These are phyloP conservation scores for Begonia masoniana DNA, from an alignment of 306 rosid species.

Conservation along the genomic window DNA sequence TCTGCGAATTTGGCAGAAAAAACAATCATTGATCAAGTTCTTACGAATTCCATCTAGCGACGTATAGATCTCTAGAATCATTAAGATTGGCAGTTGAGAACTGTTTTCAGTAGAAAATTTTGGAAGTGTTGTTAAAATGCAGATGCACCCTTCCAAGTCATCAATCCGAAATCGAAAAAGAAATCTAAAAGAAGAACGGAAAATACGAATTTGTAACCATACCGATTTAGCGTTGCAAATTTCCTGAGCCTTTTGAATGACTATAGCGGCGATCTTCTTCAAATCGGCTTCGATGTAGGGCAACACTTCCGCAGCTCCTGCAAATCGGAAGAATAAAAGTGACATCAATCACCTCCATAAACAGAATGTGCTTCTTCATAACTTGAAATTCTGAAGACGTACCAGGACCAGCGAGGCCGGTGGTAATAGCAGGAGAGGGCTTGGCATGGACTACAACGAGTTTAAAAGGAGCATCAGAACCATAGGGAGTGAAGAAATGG, in stretches of 20 bases:
- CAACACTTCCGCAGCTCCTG: constrained; percentile 18
- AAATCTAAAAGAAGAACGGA: too few relatives aligned
- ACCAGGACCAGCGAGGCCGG: constrained; percentile 20
- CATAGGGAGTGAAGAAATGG: constrained; percentile 24
- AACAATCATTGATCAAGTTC: too few relatives aligned
- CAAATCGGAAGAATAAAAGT: not conserved
- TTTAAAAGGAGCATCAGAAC: constrained; percentile 17
- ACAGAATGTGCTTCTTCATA: too few relatives aligned
- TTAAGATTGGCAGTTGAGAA: too few relatives aligned
- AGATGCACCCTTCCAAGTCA: not conserved
- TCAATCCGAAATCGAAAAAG: not conserved
- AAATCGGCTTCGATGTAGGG: constrained; percentile 23
- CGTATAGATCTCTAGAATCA: too few relatives aligned
- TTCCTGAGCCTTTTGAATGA: constrained; percentile 25
- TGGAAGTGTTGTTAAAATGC: too few relatives aligned
- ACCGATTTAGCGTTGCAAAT: constrained; percentile 35
- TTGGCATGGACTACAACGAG: constrained; percentile 31
- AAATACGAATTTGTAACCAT: not conserved
- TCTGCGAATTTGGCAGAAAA: too few relatives aligned
- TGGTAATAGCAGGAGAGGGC: constrained; percentile 14
- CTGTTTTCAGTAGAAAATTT: too few relatives aligned
- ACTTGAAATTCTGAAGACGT: not conserved
- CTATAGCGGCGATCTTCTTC: constrained; percentile 20
- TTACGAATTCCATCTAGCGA: too few relatives aligned
- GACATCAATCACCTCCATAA: too few relatives aligned